Evolutionary conservation across 169 alveolate species (phyloP).

Genomic region (Cryptosporidium bovis): DNA sequence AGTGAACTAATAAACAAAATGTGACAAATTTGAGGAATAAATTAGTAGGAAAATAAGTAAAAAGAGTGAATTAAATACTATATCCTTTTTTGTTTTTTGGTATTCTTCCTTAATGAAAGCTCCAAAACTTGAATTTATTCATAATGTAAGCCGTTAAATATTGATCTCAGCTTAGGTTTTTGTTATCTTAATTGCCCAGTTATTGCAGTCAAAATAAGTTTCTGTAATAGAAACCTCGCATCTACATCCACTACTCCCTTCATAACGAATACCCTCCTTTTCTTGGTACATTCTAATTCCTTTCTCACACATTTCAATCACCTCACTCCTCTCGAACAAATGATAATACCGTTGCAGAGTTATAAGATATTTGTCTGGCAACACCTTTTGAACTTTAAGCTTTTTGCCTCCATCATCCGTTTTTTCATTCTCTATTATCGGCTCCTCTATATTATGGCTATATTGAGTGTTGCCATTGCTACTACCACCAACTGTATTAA

Average conservation of each 20-base stretch:
- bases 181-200: constrained; percentile 60
- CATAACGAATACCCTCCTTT: not conserved
- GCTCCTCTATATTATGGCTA: not conserved
- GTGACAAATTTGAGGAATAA: no score
- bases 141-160: not conserved
- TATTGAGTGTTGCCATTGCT: not conserved
- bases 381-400: constrained; percentile 6
- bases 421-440: not conserved
- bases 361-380: constrained; percentile 53
- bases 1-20: no score
- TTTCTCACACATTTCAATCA: constrained; percentile 35
- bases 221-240: not conserved
- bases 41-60: no score
- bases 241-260: not conserved
- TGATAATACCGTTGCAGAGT: constrained; percentile 63
- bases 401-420: not conserved
- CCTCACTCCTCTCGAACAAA: constrained; percentile 50
- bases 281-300: constrained; percentile 31
- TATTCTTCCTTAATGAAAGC: no score
- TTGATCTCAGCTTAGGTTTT: constrained; percentile 5
- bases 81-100: no score
- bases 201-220: constrained; percentile 64
- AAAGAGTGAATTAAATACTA: no score
- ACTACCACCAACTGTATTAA: not conserved
- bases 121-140: no score